Evolutionary conservation across 2,329 filamentous ascomycete genomes (phyloP).

Genomic region (Trichophyton verrucosum): DNA sequence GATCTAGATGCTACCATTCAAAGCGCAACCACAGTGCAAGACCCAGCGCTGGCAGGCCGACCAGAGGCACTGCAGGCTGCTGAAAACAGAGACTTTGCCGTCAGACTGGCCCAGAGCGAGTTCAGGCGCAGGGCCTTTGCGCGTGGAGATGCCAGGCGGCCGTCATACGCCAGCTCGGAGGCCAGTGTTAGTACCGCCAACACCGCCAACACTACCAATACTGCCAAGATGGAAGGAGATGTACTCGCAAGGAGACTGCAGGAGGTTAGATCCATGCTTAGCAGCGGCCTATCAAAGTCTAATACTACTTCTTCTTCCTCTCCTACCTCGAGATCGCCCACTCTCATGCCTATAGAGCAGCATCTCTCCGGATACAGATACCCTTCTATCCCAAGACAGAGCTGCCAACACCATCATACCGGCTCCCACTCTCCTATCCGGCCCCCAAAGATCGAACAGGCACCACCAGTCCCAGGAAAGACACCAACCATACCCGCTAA

Average conservation of each 20-base stretch:
- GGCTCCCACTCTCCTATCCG: constrained; percentile 13
- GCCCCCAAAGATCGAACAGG: not conserved
- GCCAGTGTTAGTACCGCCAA: not conserved
- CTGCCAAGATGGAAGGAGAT: constrained; percentile 1
- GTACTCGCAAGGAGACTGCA: constrained; percentile 15
- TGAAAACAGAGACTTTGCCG: constrained; percentile 62
- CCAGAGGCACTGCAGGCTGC: constrained; percentile 54
- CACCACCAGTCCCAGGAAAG: constrained; percentile 13
- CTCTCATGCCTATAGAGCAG: constrained; percentile 7
- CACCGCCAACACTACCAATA: too few relatives aligned
- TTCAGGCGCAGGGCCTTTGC: constrained; percentile 45
- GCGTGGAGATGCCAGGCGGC: not conserved
- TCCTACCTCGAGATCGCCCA: not conserved
- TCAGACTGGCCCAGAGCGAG: constrained; percentile 63
- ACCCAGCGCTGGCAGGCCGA: constrained; percentile 49
- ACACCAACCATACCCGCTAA: constrained; percentile 32
- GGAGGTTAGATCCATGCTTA: constrained; percentile 17
- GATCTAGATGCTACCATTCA: not conserved
- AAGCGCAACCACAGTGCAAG: constrained; percentile 21
- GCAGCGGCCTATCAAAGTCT: not conserved
- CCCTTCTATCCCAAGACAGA: constrained; percentile 31
- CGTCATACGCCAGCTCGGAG: not conserved
- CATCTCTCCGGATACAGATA: constrained; percentile 29
- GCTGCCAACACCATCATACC: constrained; percentile 17
- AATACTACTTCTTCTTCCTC: not conserved